Percentiles rank a stretch among this genome's conserved stretches.
Evolutionary conservation across 768 basidiomycete genomes (phyloP).

Genomic region (Sporobolomyces pararoseus): DNA sequence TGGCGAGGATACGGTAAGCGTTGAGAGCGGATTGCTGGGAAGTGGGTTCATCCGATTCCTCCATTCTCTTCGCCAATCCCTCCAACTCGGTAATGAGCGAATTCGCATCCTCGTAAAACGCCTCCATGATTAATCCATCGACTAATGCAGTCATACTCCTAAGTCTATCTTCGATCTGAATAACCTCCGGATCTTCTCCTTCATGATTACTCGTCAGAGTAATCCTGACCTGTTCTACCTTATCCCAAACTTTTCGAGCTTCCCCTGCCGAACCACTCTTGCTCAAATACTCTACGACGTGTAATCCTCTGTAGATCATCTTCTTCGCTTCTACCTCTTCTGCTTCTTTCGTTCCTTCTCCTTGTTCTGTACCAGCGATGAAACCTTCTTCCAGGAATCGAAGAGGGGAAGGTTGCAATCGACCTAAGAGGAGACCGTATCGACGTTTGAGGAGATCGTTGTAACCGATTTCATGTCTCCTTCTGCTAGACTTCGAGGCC

Average conservation of each 20-base stretch:
- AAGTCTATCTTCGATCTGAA: background rate
- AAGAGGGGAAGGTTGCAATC: conserved; percentile 4
- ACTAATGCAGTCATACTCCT: conserved; percentile 11
- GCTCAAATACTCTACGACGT: conserved; percentile 11
- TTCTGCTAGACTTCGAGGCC: background rate
- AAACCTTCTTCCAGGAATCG: background rate
- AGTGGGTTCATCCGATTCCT: background rate
- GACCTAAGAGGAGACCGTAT: conserved; percentile 24
- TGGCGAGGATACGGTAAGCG: conserved; percentile 10
- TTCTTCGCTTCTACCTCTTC: background rate
- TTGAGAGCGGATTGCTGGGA: background rate
- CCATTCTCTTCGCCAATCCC: background rate
- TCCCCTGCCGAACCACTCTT: conserved; percentile 1
- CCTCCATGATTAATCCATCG: conserved; percentile 19
- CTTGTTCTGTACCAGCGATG: too few species aligned
- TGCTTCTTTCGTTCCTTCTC: background rate
- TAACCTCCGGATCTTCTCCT: background rate
- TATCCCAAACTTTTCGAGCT: conserved; percentile 6
- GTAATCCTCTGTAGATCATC: background rate
- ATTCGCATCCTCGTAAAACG: conserved; percentile 26
- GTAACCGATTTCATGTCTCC: background rate
- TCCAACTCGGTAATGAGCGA: background rate
- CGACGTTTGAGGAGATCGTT: conserved; percentile 9
- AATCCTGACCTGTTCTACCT: background rate
- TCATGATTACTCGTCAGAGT: background rate